These are phyloP conservation scores for Plasmopara viticola DNA, from an alignment of 352 stramenopile genomes.

Conservation along the genomic window DNA sequence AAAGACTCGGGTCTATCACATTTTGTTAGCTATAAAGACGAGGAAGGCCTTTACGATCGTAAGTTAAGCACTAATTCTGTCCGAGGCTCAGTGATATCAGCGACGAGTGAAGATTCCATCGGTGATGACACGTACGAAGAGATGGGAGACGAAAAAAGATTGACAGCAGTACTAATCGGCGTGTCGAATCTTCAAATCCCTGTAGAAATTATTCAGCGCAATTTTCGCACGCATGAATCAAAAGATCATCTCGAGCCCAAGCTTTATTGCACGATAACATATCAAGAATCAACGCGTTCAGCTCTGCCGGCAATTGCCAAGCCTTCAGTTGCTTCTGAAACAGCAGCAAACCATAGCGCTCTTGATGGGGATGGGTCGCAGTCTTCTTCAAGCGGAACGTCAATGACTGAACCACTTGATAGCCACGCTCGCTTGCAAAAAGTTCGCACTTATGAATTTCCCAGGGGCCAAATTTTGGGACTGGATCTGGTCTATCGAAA, in stretches of 20 bases:
- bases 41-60: slow-evolving; percentile 13
- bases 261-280: slow-evolving; percentile 80
- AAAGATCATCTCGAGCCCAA: slow-evolving; percentile 42
- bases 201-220: slow-evolving; percentile 26
- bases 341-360: slow-evolving; percentile 9
- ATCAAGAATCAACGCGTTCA: slow-evolving; percentile 67
- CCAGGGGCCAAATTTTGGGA: slow-evolving; percentile 46
- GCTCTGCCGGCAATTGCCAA: slow-evolving; percentile 64
- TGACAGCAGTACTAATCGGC: slow-evolving; percentile 68
- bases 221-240: slow-evolving; percentile 28
- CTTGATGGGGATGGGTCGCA: slow-evolving; percentile 11
- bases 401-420: slow-evolving; percentile 6
- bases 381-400: background rate
- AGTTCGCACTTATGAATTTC: slow-evolving; percentile 62
- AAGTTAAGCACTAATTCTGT: slow-evolving; percentile 18
- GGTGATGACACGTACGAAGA: slow-evolving; percentile 62
- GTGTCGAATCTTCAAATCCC: slow-evolving; percentile 69
- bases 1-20: slow-evolving; percentile 21
- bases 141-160: slow-evolving; percentile 53
- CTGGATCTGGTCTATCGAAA: slow-evolving; percentile 80
- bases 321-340: slow-evolving; percentile 12
- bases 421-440: slow-evolving; percentile 34
- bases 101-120: slow-evolving; percentile 58
- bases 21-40: slow-evolving; percentile 15
- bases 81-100: slow-evolving; percentile 34